Evolutionary conservation across 257 asterid species (phyloP).

Genomic region (Voacanga thouarsii): DNA sequence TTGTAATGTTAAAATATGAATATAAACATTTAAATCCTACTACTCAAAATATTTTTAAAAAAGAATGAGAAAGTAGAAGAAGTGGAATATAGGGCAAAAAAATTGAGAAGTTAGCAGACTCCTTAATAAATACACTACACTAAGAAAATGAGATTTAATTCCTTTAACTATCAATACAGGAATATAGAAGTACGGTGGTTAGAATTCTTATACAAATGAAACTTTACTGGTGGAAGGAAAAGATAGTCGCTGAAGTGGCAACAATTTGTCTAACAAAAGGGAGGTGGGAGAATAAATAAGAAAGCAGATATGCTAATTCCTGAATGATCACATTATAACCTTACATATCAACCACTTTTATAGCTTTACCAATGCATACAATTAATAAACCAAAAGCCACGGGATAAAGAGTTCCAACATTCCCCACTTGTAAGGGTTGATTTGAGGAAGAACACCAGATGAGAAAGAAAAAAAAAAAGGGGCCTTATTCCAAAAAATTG

Average conservation of each 20-base stretch:
- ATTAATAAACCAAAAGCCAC: constrained; percentile 97
- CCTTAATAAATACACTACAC: too few species aligned
- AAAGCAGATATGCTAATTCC: too few species aligned
- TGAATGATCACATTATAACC: constrained; percentile 7
- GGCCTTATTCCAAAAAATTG: neutral
- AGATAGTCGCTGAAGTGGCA: neutral
- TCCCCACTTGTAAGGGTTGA: constrained; percentile 69
- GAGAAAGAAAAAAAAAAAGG: neutral
- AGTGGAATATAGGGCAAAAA: too few species aligned
- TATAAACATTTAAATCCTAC: too few species aligned
- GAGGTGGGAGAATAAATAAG: constrained; percentile 1
- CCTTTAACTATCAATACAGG: too few species aligned
- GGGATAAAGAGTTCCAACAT: constrained; percentile 99
- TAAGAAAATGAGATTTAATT: too few species aligned
- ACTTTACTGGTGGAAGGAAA: neutral
- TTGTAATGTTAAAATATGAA: too few species aligned
- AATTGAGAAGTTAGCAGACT: too few species aligned
- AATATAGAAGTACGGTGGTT: too few species aligned
- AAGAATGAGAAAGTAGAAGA: too few species aligned
- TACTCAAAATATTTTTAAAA: too few species aligned
- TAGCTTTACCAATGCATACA: constrained; percentile 94
- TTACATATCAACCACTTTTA: constrained; percentile 88
- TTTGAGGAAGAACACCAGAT: constrained; percentile 19
- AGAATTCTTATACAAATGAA: neutral
- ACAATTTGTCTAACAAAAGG: neutral